Conservation (phyloP, 1,284 basidiomycete species). For the Ceratobasidium sp. region DNA sequence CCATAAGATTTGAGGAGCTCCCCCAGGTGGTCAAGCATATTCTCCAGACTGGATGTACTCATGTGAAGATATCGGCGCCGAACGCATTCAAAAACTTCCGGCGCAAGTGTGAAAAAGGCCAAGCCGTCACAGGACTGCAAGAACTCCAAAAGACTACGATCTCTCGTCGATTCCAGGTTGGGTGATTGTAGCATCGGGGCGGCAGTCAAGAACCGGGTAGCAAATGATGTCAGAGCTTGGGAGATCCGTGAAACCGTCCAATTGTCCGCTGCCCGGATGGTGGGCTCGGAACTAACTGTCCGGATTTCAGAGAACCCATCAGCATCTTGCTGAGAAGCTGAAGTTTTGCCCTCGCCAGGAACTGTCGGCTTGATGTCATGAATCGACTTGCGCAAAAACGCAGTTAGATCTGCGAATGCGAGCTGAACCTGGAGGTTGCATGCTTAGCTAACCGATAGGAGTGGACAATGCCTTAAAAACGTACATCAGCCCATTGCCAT, state of each 20-base stretch:
- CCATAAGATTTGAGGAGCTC: slow-evolving; percentile 59
- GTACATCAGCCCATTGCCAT: slow-evolving; percentile 69
- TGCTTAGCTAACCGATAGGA: slow-evolving; percentile 8
- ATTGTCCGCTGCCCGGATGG: slow-evolving; percentile 9
- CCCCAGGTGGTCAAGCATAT: slow-evolving; percentile 63
- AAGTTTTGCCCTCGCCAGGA: slow-evolving; percentile 19
- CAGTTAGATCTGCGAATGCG: slow-evolving; percentile 57
- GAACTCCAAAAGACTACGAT: slow-evolving; percentile 67
- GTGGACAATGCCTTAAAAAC: slow-evolving; percentile 47
- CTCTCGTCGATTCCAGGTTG: slow-evolving; percentile 64
- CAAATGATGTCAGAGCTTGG: slow-evolving; percentile 38
- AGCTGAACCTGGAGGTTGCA: slow-evolving; percentile 61
- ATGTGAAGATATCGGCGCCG: slow-evolving; percentile 64
- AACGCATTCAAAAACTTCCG: slow-evolving; percentile 64
- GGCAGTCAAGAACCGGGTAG: slow-evolving; percentile 58
- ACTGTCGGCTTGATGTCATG: slow-evolving; percentile 19
- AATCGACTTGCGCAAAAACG: slow-evolving; percentile 26
- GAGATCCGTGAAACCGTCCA: slow-evolving; percentile 9
- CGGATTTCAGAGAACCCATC: slow-evolving; percentile 38
- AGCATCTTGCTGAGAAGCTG: slow-evolving; percentile 3
- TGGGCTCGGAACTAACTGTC: slow-evolving; percentile 28
- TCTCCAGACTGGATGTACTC: slow-evolving; percentile 59
- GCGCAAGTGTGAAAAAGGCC: slow-evolving; percentile 65
- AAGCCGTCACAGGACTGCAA: slow-evolving; percentile 61
- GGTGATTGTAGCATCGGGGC: slow-evolving; percentile 67